These are phyloP conservation scores for Schoenoplectus tabernaemontani DNA, from an alignment of 202 grass and related monocot species.

Conservation along the genomic window DNA sequence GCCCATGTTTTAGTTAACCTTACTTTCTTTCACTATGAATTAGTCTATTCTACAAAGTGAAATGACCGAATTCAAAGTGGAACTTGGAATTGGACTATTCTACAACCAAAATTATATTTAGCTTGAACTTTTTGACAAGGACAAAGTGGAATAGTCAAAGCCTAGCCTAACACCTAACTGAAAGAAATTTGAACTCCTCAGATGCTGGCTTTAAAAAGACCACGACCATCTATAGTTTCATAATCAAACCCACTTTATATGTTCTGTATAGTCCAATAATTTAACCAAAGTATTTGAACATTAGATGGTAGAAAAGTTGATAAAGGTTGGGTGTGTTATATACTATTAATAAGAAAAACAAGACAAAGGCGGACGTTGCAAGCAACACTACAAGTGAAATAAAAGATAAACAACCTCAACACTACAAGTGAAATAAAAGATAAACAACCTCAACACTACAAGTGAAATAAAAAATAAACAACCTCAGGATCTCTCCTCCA, in stretches of 20 bases:
- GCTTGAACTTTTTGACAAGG: not conserved
- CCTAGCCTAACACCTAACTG: not conserved
- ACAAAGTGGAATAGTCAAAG: constrained; percentile 4
- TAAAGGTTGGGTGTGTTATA: not conserved
- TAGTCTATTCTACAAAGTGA: not conserved
- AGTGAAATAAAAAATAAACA: not conserved
- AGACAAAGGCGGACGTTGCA: not conserved
- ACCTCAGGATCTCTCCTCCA: constrained; percentile 82
- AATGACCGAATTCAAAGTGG: not conserved
- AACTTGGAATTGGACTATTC: constrained; percentile 8
- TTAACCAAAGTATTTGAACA: not conserved
- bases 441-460: too few species aligned
- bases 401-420: too few species aligned
- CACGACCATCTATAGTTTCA: not conserved
- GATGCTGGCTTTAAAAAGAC: not conserved
- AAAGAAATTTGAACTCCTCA: not conserved
- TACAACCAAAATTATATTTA: not conserved
- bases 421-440: not conserved
- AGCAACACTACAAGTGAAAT: not conserved
- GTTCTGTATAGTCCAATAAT: not conserved
- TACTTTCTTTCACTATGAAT: not conserved
- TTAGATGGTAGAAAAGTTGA: not conserved
- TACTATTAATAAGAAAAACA: not conserved
- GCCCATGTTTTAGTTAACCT: not conserved
- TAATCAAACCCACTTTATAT: not conserved